Base-by-base conservation (phyloP, 257 asterid species). In the Ligustrum vulgare region DNA sequence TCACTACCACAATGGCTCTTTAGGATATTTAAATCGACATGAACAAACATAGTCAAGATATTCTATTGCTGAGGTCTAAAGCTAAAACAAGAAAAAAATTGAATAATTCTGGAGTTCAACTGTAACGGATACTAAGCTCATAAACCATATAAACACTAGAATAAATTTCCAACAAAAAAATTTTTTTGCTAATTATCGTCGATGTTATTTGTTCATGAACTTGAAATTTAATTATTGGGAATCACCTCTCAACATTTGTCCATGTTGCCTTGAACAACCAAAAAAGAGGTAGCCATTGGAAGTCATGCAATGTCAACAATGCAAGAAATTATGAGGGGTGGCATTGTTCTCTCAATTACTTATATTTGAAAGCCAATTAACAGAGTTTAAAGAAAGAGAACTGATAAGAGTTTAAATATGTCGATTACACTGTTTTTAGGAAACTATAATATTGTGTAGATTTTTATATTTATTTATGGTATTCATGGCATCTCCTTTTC, bases 261-360 rank as follows among this genome's bases (percentile, higher is more conserved):
- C 71, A n/a, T 35, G 49, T 60, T 25, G 41, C 35, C 41, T 49
- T 2, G n/a, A 56, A 28, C 49, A 71, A 51, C 25, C 62, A 18
- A 41, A 32, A 80, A 49, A 75, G 8, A 75, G 8, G 36, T 8
- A 20, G 43, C 60, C 28, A 47, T 64, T 41, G 68, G 66, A 33
- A 73, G 43, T 31, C 35, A 32, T 43, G 20, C 51, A 39, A 41
- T 39, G 62, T 8, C 62, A 3, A n/a, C 6, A 49, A 51, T 1
- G 25, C 25, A 16, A n/a, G 25, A 16, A n/a, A n/a, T 6, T 16
- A 18, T 6, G 10, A 5, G 22, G 56, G 54, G 54, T 4, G 20
- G 7, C 25, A 51, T n/a, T 18, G 62, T 3, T 15, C 62, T 51
- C 6, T 51, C 10, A 51, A 10, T 15, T 16, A 18, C 62, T 16